Evolutionary conservation across 202 grass and related monocot genomes (phyloP).

Genomic region (Sporobolus alterniflorus): DNA sequence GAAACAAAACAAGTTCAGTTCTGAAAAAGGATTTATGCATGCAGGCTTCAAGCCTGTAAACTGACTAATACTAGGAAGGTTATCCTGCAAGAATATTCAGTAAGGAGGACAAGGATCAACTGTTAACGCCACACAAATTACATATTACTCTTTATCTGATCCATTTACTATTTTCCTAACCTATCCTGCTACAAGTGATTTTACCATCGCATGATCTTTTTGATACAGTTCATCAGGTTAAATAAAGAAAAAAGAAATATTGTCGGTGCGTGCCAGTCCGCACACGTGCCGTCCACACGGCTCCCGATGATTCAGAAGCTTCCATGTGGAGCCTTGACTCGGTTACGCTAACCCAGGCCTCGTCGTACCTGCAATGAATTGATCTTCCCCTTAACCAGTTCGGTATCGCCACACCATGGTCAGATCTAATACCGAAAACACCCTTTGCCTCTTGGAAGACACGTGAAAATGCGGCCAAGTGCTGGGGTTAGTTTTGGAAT

Average conservation of each 20-base stretch:
- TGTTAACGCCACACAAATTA: no score
- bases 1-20: no score
- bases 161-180: no score
- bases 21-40: neutral
- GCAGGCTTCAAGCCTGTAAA: neutral
- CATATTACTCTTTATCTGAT: no score
- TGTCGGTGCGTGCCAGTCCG: slow-evolving; percentile 18
- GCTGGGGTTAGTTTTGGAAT: neutral
- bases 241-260: neutral
- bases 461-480: neutral
- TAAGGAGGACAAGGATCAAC: no score
- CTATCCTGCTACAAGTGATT: neutral
- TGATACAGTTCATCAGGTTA: neutral
- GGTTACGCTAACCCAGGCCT: neutral
- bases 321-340: slow-evolving; percentile 47
- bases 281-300: slow-evolving; percentile 21
- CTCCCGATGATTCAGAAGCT: neutral
- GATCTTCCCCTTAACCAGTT: slow-evolving; percentile 27
- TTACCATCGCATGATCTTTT: neutral
- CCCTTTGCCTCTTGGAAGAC: neutral
- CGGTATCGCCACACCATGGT: slow-evolving; percentile 10
- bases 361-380: neutral
- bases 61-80: neutral
- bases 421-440: neutral
- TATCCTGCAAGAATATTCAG: neutral